A percentile compares a stretch with the other conserved stretches of the same genome.
Conservation (phyloP, 805 yeast genomes). For the Komagataella pastoris region DNA sequence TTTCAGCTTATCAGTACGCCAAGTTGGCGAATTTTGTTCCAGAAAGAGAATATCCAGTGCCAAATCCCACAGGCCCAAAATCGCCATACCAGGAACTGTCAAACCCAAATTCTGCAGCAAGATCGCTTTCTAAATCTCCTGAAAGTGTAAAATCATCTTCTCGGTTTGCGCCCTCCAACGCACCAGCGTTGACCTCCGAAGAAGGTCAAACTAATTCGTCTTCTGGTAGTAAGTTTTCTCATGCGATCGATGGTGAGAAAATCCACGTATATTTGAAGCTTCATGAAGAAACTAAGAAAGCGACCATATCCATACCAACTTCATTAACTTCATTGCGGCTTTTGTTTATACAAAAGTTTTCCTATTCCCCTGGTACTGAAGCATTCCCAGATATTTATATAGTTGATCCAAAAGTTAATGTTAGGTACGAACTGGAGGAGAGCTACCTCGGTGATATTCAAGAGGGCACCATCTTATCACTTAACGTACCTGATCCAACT, state of each 20-base stretch:
- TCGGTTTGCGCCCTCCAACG: neutral
- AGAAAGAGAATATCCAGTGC: conserved; percentile 15
- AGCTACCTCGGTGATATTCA: conserved; percentile 40
- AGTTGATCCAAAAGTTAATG: conserved; percentile 40
- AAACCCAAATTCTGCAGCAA: neutral
- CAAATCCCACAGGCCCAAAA: conserved; percentile 2
- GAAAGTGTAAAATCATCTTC: neutral
- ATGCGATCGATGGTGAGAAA: neutral
- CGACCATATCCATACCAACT: conserved; percentile 27
- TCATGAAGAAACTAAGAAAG: conserved; percentile 42
- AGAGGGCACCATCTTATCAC: conserved; percentile 44
- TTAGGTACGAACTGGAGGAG: conserved; percentile 77
- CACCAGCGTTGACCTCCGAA: neutral
- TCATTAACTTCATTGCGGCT: conserved; percentile 45
- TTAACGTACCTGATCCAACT: conserved; percentile 20
- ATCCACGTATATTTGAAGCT: conserved; percentile 32
- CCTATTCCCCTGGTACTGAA: conserved; percentile 62
- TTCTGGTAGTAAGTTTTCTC: neutral
- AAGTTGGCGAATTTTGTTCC: conserved; percentile 40
- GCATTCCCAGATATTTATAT: conserved; percentile 72
- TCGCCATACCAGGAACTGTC: neutral
- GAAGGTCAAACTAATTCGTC: neutral
- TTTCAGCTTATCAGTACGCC: conserved; percentile 87
- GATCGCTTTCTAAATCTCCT: neutral
- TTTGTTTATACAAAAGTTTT: conserved; percentile 76